Base-by-base conservation (phyloP, 2,329 filamentous ascomycete species). In the Colletotrichum sojae region DNA sequence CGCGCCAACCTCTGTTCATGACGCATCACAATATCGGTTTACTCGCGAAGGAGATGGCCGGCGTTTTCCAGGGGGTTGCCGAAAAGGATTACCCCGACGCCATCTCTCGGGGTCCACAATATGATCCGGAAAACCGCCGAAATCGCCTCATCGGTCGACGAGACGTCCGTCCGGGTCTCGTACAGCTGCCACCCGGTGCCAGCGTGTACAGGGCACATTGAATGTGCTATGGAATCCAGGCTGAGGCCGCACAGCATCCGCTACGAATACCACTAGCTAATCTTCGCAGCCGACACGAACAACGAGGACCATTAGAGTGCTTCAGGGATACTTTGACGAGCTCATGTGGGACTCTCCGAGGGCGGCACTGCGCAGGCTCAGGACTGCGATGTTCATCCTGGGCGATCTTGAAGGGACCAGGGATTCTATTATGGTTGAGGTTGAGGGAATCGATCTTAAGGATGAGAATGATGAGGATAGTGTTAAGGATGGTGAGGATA, bases 141-240 rank as follows among this genome's bases (percentile, higher is more conserved):
- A 22, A 6, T 20, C 22, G 56, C 45, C 43, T 39, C 45, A 5
- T 9, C 45, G 12, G 25, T 40, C 27, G 25, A 59, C 25, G 45
- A 59, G 56, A 59, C 16, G 18, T n/a, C 27, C 27, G 22, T 59
- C 16, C 25, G 16, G n/a, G 48, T 48, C 45, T 49, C 45, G 16
- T n/a, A 49, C 25, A 4, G 8, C 2, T 43, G 43, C n/a, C 25
- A 59, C 9, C 22, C 13, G 20, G n/a, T 4, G 22, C 2, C 22
- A 22, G 2, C 22, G 22, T 22, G 22, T 25, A 5, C 22, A 5
- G 22, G 22, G 5, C 22, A 25, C 22, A 25, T 5, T 25, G 3
- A 25, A 25, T 5, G 3, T 5, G 22, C 22, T 4, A 5, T 25
- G 22, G 4, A 25, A 4, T 4, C 39, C 45, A 59, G n/a, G 10